A percentile compares a stretch with the other conserved stretches of the same genome.
Conservation (phyloP, 2,329 filamentous ascomycete species). For the Arthroderma sp. region DNA sequence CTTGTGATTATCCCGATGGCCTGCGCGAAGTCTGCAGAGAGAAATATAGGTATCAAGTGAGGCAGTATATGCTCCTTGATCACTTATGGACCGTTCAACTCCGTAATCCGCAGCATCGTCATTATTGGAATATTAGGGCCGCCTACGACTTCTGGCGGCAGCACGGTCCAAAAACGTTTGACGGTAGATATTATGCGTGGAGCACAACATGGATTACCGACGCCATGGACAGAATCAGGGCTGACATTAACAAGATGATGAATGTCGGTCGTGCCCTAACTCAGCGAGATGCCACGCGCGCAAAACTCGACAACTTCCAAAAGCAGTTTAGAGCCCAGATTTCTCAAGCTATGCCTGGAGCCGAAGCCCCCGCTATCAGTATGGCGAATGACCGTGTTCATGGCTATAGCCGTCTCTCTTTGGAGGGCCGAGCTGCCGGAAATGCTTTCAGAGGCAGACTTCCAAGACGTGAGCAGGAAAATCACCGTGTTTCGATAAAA, state of each 20-base stretch:
- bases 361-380: too few species aligned
- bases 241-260: background rate
- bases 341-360: too few species aligned
- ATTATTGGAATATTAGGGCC: constrained; percentile 9
- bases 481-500: too few species aligned
- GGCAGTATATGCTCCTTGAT: constrained; percentile 8
- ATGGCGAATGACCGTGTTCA: too few species aligned
- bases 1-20: constrained; percentile 1
- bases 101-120: constrained; percentile 3
- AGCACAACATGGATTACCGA: constrained; percentile 11
- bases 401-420: too few species aligned
- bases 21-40: constrained; percentile 3
- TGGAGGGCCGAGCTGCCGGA: too few species aligned
- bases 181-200: constrained; percentile 11
- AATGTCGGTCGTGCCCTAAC: too few species aligned
- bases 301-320: too few species aligned
- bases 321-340: too few species aligned
- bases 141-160: constrained; percentile 13
- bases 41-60: constrained; percentile 7
- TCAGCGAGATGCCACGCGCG: too few species aligned
- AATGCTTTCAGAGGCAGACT: too few species aligned
- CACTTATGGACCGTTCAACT: constrained; percentile 14
- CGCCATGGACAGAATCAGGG: constrained; percentile 1
- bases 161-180: constrained; percentile 4
- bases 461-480: too few species aligned